These are phyloP conservation scores for Fusarium continuum DNA, from an alignment of 2,329 filamentous ascomycete species.

Conservation along the genomic window DNA sequence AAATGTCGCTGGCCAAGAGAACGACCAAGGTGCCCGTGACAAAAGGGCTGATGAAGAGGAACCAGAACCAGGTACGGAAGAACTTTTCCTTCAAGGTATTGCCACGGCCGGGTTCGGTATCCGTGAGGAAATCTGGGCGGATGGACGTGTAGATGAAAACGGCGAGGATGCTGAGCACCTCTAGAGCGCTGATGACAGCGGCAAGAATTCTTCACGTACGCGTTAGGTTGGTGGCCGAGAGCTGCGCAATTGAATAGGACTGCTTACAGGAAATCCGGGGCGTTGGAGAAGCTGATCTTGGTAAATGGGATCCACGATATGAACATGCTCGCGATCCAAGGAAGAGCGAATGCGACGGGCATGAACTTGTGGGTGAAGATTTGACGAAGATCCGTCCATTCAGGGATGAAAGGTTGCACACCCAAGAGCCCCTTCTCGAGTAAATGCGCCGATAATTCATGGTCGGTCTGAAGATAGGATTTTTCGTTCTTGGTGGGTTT, in stretches of 20 bases:
- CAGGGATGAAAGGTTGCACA: not conserved
- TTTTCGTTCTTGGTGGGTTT: conserved; percentile 1
- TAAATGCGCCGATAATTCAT: not conserved
- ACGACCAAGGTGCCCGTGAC: conserved; percentile 19
- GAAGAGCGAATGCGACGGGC: conserved; percentile 23
- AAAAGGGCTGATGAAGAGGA: conserved; percentile 23
- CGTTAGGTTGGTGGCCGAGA: not conserved
- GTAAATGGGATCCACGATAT: conserved; percentile 32
- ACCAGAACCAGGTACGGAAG: conserved; percentile 29
- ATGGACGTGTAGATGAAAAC: conserved; percentile 28
- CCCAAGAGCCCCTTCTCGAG: not conserved
- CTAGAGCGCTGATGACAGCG: conserved; percentile 21
- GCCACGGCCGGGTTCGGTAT: not conserved
- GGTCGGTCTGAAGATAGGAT: not conserved
- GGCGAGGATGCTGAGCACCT: conserved; percentile 26
- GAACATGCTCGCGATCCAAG: conserved; percentile 27
- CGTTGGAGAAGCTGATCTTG: conserved; percentile 17
- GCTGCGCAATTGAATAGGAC: not conserved
- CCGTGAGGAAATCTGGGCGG: not conserved
- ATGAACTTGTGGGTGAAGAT: conserved; percentile 10
- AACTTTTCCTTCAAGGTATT: conserved; percentile 16
- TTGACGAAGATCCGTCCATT: not conserved
- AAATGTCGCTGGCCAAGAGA: conserved; percentile 31
- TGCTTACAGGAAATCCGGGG: conserved; percentile 26
- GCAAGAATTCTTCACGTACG: conserved; percentile 15